Evolutionary conservation across 1,284 basidiomycete species (phyloP).

Genomic region (Cerrena zonata): DNA sequence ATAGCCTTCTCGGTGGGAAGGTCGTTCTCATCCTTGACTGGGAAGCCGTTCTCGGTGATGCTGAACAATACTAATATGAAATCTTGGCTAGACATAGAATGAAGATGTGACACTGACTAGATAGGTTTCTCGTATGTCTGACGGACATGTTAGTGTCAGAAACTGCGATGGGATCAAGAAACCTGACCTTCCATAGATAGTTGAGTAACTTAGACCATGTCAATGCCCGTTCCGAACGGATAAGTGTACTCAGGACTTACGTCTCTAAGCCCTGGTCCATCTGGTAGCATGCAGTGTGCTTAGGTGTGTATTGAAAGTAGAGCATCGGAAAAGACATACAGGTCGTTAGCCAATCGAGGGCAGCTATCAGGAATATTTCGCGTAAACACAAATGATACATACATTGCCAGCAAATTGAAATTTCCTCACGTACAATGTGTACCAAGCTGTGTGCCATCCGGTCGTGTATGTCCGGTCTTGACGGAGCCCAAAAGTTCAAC

Average conservation of each 20-base stretch:
- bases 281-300: no score
- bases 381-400: constrained; percentile 2
- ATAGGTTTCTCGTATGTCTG: constrained; percentile 64
- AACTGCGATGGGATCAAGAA: not conserved
- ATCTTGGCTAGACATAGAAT: not conserved
- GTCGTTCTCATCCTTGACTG: constrained; percentile 58
- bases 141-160: not conserved
- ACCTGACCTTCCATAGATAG: constrained; percentile 50
- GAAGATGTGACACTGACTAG: constrained; percentile 41
- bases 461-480: constrained; percentile 33
- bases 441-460: constrained; percentile 53
- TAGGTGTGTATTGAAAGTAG: no score
- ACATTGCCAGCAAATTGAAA: not conserved
- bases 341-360: constrained; percentile 56
- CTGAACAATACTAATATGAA: constrained; percentile 24
- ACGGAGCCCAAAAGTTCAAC: constrained; percentile 42
- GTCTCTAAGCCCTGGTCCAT: constrained; percentile 55
- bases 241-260: constrained; percentile 40
- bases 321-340: constrained; percentile 35
- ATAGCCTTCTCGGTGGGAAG: constrained; percentile 49
- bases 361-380: constrained; percentile 33
- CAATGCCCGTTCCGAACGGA: no score
- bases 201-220: constrained; percentile 18
- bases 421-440: constrained; percentile 45
- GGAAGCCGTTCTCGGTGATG: constrained; percentile 70